Evolutionary conservation across 2,329 filamentous ascomycete species (phyloP).

Genomic region (Penicillium vulpinum): DNA sequence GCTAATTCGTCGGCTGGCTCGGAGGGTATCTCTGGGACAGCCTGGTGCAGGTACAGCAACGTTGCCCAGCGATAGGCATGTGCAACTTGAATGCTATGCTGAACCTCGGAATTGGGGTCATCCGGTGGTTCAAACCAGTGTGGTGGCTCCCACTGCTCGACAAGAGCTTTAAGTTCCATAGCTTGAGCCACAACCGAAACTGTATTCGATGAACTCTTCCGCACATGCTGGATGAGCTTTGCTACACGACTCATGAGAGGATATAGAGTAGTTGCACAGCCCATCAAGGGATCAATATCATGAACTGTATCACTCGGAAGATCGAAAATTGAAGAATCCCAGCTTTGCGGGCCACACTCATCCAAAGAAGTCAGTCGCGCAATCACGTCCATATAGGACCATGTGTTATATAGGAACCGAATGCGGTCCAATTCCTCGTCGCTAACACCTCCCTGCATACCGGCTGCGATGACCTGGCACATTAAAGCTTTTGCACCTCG

Average conservation of each 20-base stretch:
- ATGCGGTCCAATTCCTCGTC: slow-evolving; percentile 56
- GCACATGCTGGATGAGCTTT: slow-evolving; percentile 64
- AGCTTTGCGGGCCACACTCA: slow-evolving; percentile 54
- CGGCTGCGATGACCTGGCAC: slow-evolving; percentile 56
- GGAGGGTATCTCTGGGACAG: slow-evolving; percentile 67
- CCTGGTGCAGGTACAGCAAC: slow-evolving; percentile 65
- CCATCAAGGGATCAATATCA: slow-evolving; percentile 70
- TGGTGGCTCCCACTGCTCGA: slow-evolving; percentile 64
- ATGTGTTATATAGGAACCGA: slow-evolving; percentile 69
- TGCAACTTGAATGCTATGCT: slow-evolving; percentile 66
- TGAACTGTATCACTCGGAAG: slow-evolving; percentile 49
- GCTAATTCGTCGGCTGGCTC: slow-evolving; percentile 59
- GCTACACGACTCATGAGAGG: slow-evolving; percentile 67
- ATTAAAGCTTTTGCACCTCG: slow-evolving; percentile 66
- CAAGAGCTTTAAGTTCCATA: slow-evolving; percentile 59
- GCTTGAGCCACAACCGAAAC: slow-evolving; percentile 63
- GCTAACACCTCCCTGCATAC: slow-evolving; percentile 34
- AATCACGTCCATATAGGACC: slow-evolving; percentile 74
- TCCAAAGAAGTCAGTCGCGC: slow-evolving; percentile 65
- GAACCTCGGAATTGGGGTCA: slow-evolving; percentile 62
- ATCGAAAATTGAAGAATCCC: slow-evolving; percentile 42
- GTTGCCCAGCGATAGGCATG: slow-evolving; percentile 68
- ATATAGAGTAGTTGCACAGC: slow-evolving; percentile 66
- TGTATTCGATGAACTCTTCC: slow-evolving; percentile 56
- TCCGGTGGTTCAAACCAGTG: slow-evolving; percentile 61